Evolutionary conservation across 495 filamentous ascomycete genomes (phyloP).

Genomic region (Neurospora tetraspora): DNA sequence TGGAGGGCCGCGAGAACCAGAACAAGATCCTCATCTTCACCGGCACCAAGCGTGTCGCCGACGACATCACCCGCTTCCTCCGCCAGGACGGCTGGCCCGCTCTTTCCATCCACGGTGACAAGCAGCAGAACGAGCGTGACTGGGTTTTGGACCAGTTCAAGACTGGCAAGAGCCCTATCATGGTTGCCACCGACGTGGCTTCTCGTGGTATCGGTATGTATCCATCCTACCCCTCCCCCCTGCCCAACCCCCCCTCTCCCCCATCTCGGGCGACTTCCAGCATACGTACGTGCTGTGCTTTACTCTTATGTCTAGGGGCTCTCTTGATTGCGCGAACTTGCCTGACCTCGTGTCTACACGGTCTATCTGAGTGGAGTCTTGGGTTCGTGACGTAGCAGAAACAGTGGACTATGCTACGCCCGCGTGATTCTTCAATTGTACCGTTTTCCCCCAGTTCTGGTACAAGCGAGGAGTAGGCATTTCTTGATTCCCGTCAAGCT

Average conservation of each 20-base stretch:
- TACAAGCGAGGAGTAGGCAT: slow-evolving; percentile 68
- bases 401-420: slow-evolving; percentile 48
- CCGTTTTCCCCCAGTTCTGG: slow-evolving; percentile 35
- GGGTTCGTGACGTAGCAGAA: slow-evolving; percentile 67
- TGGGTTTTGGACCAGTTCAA: slow-evolving; percentile 99
- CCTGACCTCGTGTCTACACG: slow-evolving; percentile 76
- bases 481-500: slow-evolving; percentile 54
- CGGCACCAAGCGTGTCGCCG: slow-evolving; percentile 95
- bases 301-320: slow-evolving; percentile 78
- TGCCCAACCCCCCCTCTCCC: slow-evolving; percentile 30
- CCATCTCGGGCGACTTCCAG: slow-evolving; percentile 48
- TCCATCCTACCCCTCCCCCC: slow-evolving; percentile 38
- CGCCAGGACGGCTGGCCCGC: slow-evolving; percentile 99
- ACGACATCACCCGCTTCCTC: slow-evolving; percentile 97
- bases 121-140: slow-evolving; percentile 98
- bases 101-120: slow-evolving; percentile 97
- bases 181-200: slow-evolving; percentile 97
- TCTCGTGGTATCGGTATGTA: slow-evolving; percentile 99
- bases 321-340: slow-evolving; percentile 69
- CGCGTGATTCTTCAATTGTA: slow-evolving; percentile 64
- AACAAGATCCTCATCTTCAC: slow-evolving; percentile 96
- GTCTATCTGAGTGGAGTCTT: slow-evolving; percentile 72
- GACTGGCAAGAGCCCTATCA: slow-evolving; percentile 87
- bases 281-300: slow-evolving; percentile 71
- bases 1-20: slow-evolving; percentile 67